phyloP scores from a whole-genome alignment of 192 early-diverging fungal genomes.

The Chytriomyces sp. region DNA sequence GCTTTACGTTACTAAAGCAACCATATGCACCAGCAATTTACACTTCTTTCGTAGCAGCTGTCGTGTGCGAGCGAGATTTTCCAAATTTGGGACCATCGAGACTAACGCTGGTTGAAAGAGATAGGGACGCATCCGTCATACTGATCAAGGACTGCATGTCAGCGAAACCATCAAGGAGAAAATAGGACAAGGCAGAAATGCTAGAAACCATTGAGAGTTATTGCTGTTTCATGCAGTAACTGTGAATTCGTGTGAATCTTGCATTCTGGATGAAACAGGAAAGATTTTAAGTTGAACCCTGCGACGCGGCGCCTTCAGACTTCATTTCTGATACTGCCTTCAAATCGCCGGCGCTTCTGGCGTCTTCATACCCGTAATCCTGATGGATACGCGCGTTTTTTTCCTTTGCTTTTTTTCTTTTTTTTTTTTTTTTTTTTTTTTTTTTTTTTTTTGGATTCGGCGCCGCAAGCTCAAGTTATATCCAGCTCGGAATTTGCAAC shows the following conservation, averaged over 20 bases:
- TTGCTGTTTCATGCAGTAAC: constrained; percentile 38
- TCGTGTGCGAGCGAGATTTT: constrained; percentile 15
- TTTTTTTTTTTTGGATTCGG: constrained; percentile 17
- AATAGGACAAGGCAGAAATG: background rate
- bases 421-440: background rate
- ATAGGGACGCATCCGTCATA: no score
- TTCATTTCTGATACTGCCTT: background rate
- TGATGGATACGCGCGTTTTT: background rate
- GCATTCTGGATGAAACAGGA: background rate
- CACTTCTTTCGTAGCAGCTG: background rate
- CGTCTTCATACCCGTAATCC: no score
- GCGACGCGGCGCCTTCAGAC: background rate
- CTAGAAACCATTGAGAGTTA: constrained; percentile 36
- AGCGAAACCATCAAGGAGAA: background rate
- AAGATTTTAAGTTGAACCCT: background rate
- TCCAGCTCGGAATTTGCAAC: constrained; percentile 32
- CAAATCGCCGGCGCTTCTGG: background rate
- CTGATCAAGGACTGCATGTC: background rate
- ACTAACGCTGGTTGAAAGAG: background rate
- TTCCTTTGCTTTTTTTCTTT: background rate
- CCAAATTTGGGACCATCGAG: constrained; percentile 32
- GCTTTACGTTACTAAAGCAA: no score
- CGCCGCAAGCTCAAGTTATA: constrained; percentile 12
- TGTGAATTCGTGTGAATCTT: constrained; percentile 33
- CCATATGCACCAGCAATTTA: no score